Evolutionary conservation across 768 basidiomycete species (phyloP).

Genomic region (Boletus reticuloceps): DNA sequence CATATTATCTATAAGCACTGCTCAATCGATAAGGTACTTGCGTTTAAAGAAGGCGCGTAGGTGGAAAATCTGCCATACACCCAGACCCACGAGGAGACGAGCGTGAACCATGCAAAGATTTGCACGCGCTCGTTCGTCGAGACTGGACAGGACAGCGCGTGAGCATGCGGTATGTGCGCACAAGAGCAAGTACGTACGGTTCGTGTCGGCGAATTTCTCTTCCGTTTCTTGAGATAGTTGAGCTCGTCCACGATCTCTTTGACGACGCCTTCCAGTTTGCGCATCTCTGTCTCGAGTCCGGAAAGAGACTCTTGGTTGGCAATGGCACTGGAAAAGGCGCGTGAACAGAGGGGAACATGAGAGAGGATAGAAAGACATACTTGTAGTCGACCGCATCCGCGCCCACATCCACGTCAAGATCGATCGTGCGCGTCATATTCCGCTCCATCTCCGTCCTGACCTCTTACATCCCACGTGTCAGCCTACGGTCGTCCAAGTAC

Average conservation of each 20-base stretch:
- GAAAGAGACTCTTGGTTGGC: constrained; percentile 97
- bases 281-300: constrained; percentile 96
- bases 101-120: constrained; percentile 89
- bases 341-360: background rate
- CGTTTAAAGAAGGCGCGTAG: constrained; percentile 93
- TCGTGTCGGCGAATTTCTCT: constrained; percentile 82
- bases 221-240: constrained; percentile 88
- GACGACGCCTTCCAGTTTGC: constrained; percentile 91
- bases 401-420: constrained; percentile 96
- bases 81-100: constrained; percentile 76
- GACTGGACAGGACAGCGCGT: constrained; percentile 42
- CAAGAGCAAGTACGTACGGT: constrained; percentile 56
- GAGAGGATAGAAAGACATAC: constrained; percentile 44
- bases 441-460: constrained; percentile 44
- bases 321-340: constrained; percentile 66
- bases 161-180: background rate
- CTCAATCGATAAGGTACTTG: constrained; percentile 87
- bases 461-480: constrained; percentile 31
- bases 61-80: constrained; percentile 95
- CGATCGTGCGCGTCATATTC: constrained; percentile 66
- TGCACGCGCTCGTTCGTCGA: constrained; percentile 92
- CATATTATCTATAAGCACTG: constrained; percentile 10
- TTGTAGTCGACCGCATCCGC: constrained; percentile 99
- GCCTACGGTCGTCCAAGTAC: background rate
- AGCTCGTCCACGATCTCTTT: constrained; percentile 95